Base-by-base conservation (phyloP, 176 grass and related monocot species). In the Urochloa ruziziensis region DNA sequence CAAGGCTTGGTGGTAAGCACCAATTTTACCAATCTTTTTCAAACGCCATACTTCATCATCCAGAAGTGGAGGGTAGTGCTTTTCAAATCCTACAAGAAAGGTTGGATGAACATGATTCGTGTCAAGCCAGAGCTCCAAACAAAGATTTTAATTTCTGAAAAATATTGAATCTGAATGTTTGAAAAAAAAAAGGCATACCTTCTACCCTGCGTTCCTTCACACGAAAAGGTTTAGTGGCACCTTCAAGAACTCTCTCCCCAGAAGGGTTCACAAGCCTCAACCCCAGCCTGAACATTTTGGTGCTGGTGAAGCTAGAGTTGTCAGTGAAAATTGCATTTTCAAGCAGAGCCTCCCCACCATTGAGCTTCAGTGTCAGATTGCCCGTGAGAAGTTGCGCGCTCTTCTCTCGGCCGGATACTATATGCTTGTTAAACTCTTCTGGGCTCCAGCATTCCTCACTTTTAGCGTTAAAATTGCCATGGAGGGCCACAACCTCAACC, bases 191-290 rank as follows among this genome's bases (percentile, higher is more conserved):
- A n/a, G n/a, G 3, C 29, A 70, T 88, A 85, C 89, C 85, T 77
- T 91, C 89, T 15, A 91, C 85, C 78, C 89, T 83, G 9, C 86
- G 89, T 76, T 91, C 89, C 77, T 91, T 91, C 53, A 91, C 86
- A 0, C 85, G 85, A n/a, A 91, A 91, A 52, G 89, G 85, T 10
- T 81, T 67, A 0, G 82, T 91, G 29, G 85, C 30, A 33, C 89
- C 89, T 91, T 91, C 89, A 76, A 85, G 86, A 87, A 92, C 52
- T 36, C 84, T 84, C 44, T 86, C 84, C 37, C 79, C 74, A 84
- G 67, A 52, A 80, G 49, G 15, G 10, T 56, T 60, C 4, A 13
- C 61, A 84, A 86, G 69, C 83, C 90, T 90, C 40, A 90, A 34
- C 6, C 90, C 90, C 62, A 92, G 83, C 67, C 83, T 92, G 79